A percentile compares a stretch with the other conserved stretches of the same genome.
phyloP scores from a whole-genome alignment of 139 green algal genomes.

The Picochlorum sp. region DNA sequence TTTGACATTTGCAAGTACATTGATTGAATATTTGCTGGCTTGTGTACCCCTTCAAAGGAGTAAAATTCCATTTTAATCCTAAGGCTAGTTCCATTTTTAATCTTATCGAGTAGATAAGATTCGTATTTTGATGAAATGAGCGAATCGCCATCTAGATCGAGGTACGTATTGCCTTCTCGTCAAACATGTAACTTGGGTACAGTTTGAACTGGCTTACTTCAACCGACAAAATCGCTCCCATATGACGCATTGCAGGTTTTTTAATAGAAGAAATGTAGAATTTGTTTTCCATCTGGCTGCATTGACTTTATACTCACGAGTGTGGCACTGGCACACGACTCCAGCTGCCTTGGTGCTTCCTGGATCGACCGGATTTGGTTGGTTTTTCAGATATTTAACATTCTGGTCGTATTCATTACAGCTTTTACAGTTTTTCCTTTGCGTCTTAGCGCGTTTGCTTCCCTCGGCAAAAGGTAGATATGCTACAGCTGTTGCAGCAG shows the following conservation, averaged over 20 bases:
- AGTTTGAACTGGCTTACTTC: background rate
- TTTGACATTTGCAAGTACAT: too few species aligned
- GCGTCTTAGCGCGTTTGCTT: constrained; percentile 15
- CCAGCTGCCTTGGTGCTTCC: constrained; percentile 35
- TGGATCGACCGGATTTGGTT: constrained; percentile 54
- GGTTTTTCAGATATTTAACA: constrained; percentile 71
- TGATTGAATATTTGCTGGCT: too few species aligned
- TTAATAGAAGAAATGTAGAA: constrained; percentile 12
- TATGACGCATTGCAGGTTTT: constrained; percentile 8
- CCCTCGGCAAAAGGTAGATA: constrained; percentile 15
- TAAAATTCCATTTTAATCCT: too few species aligned
- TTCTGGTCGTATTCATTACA: constrained; percentile 65
- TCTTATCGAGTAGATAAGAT: too few species aligned
- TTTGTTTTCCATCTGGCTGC: constrained; percentile 27
- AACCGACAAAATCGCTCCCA: background rate
- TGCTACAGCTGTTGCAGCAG: constrained; percentile 13
- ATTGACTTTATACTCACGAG: constrained; percentile 24
- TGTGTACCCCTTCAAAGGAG: too few species aligned
- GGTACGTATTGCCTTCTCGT: too few species aligned
- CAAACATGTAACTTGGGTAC: background rate
- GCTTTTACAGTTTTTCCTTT: constrained; percentile 33
- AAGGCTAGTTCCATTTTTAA: too few species aligned
- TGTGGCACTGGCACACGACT: constrained; percentile 57
- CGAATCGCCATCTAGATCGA: too few species aligned
- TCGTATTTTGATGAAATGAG: too few species aligned